phyloP scores from a whole-genome alignment of 306 rosid species.

The Cucurbita ficifolia region DNA sequence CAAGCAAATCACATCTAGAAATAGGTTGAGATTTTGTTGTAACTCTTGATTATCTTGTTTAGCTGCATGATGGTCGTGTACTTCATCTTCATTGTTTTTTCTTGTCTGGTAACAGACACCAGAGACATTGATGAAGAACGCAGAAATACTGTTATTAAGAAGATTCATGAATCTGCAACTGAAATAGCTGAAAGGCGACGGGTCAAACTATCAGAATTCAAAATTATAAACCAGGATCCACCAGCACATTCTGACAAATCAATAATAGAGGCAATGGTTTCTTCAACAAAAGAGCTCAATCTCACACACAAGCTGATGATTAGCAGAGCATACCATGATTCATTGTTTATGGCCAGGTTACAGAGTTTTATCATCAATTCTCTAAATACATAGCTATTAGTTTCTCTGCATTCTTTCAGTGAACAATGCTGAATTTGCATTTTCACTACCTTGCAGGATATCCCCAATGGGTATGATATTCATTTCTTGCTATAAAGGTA shows the following conservation, averaged over 20 bases:
- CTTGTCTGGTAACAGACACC: slow-evolving; percentile 35
- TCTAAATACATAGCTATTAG: background rate
- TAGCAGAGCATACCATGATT: slow-evolving; percentile 92
- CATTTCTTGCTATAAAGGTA: slow-evolving; percentile 96
- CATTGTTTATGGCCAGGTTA: slow-evolving; percentile 92
- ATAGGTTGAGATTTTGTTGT: slow-evolving; percentile 42
- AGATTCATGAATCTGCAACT: slow-evolving; percentile 54
- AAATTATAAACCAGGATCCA: slow-evolving; percentile 78
- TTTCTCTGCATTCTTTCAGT: background rate
- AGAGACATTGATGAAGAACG: slow-evolving; percentile 83
- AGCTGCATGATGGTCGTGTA: background rate
- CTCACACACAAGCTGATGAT: slow-evolving; percentile 78
- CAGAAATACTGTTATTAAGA: slow-evolving; percentile 68
- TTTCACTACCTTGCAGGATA: slow-evolving; percentile 38
- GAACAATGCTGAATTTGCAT: slow-evolving; percentile 6
- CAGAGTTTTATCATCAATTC: background rate
- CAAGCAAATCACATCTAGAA: slow-evolving; percentile 78
- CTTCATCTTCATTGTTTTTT: background rate
- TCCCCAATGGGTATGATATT: slow-evolving; percentile 95
- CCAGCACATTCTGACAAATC: slow-evolving; percentile 64
- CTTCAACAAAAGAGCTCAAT: slow-evolving; percentile 58
- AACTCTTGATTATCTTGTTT: background rate
- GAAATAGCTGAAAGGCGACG: slow-evolving; percentile 44
- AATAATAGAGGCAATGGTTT: slow-evolving; percentile 56
- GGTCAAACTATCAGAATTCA: slow-evolving; percentile 64